These are phyloP conservation scores for Dendrobium catenatum DNA, from an alignment of 106 monocot species.

Conservation along the genomic window DNA sequence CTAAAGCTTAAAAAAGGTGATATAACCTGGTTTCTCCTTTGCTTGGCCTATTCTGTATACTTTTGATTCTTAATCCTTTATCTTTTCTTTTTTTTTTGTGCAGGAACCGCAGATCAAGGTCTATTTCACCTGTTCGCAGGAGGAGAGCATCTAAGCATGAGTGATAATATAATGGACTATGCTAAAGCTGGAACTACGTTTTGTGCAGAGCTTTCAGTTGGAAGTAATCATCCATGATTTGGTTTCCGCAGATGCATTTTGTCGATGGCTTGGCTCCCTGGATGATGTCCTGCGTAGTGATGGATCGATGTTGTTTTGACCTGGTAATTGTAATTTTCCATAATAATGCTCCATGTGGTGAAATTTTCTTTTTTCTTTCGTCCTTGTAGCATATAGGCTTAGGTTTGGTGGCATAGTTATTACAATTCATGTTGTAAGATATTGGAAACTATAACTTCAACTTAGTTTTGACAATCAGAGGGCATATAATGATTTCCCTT, in stretches of 20 bases:
- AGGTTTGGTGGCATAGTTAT: background rate
- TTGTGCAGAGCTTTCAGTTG: background rate
- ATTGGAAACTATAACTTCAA: background rate
- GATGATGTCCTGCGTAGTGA: background rate
- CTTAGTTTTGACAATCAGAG: background rate
- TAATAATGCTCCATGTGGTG: no score
- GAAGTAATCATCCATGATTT: background rate
- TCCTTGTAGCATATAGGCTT: background rate
- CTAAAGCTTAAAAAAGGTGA: slow-evolving; percentile 9
- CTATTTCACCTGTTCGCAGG: slow-evolving; percentile 1
- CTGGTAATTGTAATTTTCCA: no score
- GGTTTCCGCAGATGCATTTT: background rate
- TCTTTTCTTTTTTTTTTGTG: background rate
- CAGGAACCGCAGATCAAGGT: slow-evolving; percentile 10
- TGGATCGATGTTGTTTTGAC: no score
- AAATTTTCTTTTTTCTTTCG: no score
- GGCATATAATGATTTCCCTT: background rate
- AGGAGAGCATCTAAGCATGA: slow-evolving; percentile 6
- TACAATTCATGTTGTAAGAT: background rate
- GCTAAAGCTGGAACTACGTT: background rate
- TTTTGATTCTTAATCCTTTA: background rate
- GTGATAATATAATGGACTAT: background rate
- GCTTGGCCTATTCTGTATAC: no score
- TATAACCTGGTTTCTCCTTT: background rate
- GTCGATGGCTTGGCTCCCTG: background rate